A percentile compares a stretch with the other conserved stretches of the same genome.
These are phyloP conservation scores for Diddensiella caesifluorescens DNA, from an alignment of 805 yeast genomes.

Conservation along the genomic window DNA sequence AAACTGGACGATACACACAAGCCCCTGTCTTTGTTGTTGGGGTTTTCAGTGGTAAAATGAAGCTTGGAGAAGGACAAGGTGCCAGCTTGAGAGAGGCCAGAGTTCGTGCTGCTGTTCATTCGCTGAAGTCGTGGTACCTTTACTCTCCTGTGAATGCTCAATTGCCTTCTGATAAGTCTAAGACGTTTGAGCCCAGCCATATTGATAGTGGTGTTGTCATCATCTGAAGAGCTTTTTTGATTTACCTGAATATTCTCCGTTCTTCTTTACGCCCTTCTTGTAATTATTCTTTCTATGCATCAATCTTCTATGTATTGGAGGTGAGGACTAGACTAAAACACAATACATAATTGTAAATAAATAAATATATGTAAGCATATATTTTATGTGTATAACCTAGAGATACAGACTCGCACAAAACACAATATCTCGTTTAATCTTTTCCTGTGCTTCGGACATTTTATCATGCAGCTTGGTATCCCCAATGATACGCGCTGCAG, in stretches of 20 bases:
- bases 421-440: conserved; percentile 92
- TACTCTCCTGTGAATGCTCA: conserved; percentile 69
- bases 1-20: conserved; percentile 82
- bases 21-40: conserved; percentile 89
- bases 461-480: conserved; percentile 84
- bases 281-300: conserved; percentile 3
- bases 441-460: conserved; percentile 89
- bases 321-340: too few species aligned
- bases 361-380: conserved; percentile 1
- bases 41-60: conserved; percentile 74
- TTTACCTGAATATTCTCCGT: too few species aligned
- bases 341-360: too few species aligned
- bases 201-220: conserved; percentile 32
- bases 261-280: background rate
- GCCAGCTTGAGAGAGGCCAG: conserved; percentile 85
- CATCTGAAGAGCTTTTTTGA: conserved; percentile 21
- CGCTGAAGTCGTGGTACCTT: conserved; percentile 86
- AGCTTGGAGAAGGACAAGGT: conserved; percentile 93
- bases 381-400: conserved; percentile 30
- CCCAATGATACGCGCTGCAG: conserved; percentile 91
- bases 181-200: conserved; percentile 20
- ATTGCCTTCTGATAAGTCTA: conserved; percentile 52
- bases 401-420: conserved; percentile 92
- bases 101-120: conserved; percentile 84
- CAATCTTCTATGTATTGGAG: conserved; percentile 2